phyloP scores from a whole-genome alignment of 768 basidiomycete species.

The Pseudohyphozyma bogoriensis region DNA sequence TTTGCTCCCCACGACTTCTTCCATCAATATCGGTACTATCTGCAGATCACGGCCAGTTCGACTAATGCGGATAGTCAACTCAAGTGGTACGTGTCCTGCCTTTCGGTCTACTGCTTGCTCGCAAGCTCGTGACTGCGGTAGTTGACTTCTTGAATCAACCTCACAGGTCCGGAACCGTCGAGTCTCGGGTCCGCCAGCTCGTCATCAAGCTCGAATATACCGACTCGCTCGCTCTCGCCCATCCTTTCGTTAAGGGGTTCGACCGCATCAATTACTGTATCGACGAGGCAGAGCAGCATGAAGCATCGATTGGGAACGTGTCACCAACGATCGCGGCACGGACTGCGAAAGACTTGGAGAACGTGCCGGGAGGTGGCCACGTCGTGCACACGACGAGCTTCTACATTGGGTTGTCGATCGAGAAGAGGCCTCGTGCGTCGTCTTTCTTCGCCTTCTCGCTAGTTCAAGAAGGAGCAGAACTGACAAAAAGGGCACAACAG shows the following conservation, averaged over 20 bases:
- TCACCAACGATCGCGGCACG: slow-evolving; percentile 61
- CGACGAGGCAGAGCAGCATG: slow-evolving; percentile 73
- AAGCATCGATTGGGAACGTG: slow-evolving; percentile 78
- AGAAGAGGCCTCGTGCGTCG: slow-evolving; percentile 68
- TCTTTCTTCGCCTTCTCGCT: not conserved
- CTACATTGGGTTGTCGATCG: slow-evolving; percentile 87
- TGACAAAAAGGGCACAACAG: slow-evolving; percentile 40
- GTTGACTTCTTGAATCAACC: not conserved
- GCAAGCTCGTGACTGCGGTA: not conserved
- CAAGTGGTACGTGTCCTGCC: slow-evolving; percentile 67
- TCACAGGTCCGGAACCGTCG: slow-evolving; percentile 84
- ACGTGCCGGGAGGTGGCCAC: slow-evolving; percentile 40
- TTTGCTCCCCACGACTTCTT: slow-evolving; percentile 95
- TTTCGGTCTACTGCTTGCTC: not conserved
- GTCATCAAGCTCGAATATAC: slow-evolving; percentile 97
- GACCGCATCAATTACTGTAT: slow-evolving; percentile 76
- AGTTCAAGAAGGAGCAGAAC: not conserved
- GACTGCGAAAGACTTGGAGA: slow-evolving; percentile 66
- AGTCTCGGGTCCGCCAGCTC: slow-evolving; percentile 87
- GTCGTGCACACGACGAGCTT: slow-evolving; percentile 93
- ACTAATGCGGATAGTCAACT: slow-evolving; percentile 71
- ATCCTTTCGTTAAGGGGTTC: slow-evolving; percentile 91
- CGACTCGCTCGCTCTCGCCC: slow-evolving; percentile 79
- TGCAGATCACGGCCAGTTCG: slow-evolving; percentile 89
- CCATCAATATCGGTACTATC: slow-evolving; percentile 88